Percentiles rank a stretch among this genome's conserved stretches.
phyloP scores from a whole-genome alignment of 345 rosid species.

The Noccaea bulbosa region DNA sequence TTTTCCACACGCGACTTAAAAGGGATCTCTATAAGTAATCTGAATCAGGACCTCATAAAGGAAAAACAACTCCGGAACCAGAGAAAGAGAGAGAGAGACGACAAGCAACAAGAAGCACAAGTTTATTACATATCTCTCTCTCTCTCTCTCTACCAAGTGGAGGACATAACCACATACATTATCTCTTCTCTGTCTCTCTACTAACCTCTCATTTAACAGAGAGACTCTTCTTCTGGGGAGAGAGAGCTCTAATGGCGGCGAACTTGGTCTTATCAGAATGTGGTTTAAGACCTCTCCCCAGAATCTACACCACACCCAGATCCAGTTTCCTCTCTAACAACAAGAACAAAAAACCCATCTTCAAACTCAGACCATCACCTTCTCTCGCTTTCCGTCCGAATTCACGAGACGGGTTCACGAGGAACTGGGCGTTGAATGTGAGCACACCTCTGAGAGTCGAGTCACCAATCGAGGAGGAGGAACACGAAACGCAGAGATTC shows the following conservation, averaged over 20 bases:
- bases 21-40: not conserved
- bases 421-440: conserved; percentile 62
- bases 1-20: not conserved
- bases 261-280: conserved; percentile 72
- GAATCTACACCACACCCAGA: conserved; percentile 52
- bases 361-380: conserved; percentile 25
- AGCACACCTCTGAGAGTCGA: conserved; percentile 50
- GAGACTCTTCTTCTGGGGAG: conserved; percentile 28
- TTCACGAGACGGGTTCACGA: conserved; percentile 34
- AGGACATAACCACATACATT: conserved; percentile 19
- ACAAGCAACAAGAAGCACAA: conserved; percentile 40
- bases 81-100: conserved; percentile 11
- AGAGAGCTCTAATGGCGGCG: conserved; percentile 68
- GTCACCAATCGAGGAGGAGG: conserved; percentile 37
- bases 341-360: conserved; percentile 35
- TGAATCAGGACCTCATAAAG: conserved; percentile 13
- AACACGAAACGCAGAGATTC: conserved; percentile 45
- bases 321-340: conserved; percentile 41
- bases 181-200: conserved; percentile 34
- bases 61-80: conserved; percentile 17
- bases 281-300: conserved; percentile 73
- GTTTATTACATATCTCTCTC: conserved; percentile 21
- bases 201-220: conserved; percentile 32
- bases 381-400: conserved; percentile 44
- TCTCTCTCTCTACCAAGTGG: conserved; percentile 22